These are phyloP conservation scores for Cladosporium sp. DNA, from an alignment of 2,329 filamentous ascomycete genomes.

Conservation along the genomic window DNA sequence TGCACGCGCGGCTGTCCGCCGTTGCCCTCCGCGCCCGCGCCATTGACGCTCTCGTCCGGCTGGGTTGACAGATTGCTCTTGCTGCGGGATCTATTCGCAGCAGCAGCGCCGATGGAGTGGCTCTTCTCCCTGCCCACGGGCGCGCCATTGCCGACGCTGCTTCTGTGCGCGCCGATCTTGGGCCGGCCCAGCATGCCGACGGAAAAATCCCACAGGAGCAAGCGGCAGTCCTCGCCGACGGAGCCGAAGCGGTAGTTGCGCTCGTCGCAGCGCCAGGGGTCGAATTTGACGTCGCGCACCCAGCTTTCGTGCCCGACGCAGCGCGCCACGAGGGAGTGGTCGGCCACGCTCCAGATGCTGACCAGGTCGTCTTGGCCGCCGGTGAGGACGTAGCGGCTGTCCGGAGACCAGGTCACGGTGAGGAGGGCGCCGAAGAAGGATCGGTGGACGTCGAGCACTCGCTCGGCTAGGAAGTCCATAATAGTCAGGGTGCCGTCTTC, in stretches of 20 bases:
- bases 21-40: conserved; percentile 46
- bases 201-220: conserved; percentile 96
- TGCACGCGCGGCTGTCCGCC: conserved; percentile 49
- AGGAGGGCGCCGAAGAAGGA: conserved; percentile 92
- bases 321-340: conserved; percentile 79
- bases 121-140: conserved; percentile 40
- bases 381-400: conserved; percentile 91
- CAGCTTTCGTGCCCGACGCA: conserved; percentile 95
- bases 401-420: conserved; percentile 95
- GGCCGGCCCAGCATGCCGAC: conserved; percentile 94
- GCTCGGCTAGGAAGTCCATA: conserved; percentile 87
- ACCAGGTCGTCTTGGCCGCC: conserved; percentile 95
- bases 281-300: conserved; percentile 91
- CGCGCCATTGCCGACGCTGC: conserved; percentile 50
- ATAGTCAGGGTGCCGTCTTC: conserved; percentile 88
- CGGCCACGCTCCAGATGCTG: conserved; percentile 88
- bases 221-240: conserved; percentile 86
- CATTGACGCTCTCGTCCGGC: conserved; percentile 22
- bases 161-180: conserved; percentile 58
- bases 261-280: conserved; percentile 95
- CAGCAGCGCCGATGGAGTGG: conserved; percentile 47
- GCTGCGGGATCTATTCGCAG: conserved; percentile 62
- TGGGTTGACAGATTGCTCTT: conserved; percentile 61
- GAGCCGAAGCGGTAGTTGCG: conserved; percentile 94
- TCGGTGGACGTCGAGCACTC: conserved; percentile 79